Percentiles rank a stretch among this genome's conserved stretches.
These are phyloP conservation scores for Hypoxylon subgilvum DNA, from an alignment of 495 filamentous ascomycete genomes.

Conservation along the genomic window DNA sequence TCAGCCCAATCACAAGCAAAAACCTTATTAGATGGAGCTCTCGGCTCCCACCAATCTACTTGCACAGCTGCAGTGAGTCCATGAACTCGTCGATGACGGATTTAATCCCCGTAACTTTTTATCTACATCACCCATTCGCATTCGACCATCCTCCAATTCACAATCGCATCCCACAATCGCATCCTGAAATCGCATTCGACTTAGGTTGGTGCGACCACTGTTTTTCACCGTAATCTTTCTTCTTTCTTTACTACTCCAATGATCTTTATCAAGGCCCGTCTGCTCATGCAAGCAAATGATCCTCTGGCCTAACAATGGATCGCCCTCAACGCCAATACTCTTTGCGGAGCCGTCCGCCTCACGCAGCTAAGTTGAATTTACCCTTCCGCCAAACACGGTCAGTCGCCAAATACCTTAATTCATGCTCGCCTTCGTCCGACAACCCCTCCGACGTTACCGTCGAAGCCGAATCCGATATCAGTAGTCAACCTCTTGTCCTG, in stretches of 20 bases:
- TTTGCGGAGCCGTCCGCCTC: constrained; percentile 34
- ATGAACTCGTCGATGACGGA: constrained; percentile 31
- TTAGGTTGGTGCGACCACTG: background rate
- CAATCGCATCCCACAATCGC: background rate
- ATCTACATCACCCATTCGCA: background rate
- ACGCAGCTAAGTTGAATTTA: constrained; percentile 35
- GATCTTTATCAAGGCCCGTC: background rate
- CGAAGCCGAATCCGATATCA: background rate
- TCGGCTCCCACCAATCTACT: constrained; percentile 8
- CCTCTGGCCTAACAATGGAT: constrained; percentile 26
- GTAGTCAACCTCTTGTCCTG: background rate
- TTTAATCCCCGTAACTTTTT: constrained; percentile 7
- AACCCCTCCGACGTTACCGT: constrained; percentile 4
- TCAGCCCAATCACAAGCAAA: constrained; percentile 14
- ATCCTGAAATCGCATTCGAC: background rate
- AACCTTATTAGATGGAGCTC: constrained; percentile 28
- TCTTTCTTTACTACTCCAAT: background rate
- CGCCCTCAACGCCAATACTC: constrained; percentile 16
- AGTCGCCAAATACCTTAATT: constrained; percentile 25
- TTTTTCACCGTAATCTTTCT: background rate
- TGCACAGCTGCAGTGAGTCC: constrained; percentile 19
- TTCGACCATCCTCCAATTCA: background rate
- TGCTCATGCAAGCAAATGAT: constrained; percentile 15
- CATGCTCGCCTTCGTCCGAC: constrained; percentile 5
- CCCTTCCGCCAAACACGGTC: constrained; percentile 30